Evolutionary conservation across 768 basidiomycete genomes (phyloP).

Genomic region (Arthromyces matolae): DNA sequence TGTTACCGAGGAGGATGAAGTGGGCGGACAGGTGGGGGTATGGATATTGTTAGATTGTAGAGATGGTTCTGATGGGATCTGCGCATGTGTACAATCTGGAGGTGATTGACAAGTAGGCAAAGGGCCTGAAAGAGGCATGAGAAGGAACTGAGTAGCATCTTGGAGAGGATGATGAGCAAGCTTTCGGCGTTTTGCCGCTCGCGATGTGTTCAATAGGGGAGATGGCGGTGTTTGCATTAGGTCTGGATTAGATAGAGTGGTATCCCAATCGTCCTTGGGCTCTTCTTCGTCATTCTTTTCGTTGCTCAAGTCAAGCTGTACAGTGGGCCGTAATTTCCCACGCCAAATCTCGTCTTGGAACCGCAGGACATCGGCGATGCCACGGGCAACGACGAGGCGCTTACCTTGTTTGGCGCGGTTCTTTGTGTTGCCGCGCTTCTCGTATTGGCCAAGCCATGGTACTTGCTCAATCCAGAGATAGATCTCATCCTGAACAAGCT

Average conservation of each 20-base stretch:
- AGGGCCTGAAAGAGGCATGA: constrained; percentile 49
- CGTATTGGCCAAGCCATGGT: constrained; percentile 69
- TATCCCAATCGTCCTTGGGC: neutral
- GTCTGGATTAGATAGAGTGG: neutral
- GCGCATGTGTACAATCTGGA: neutral
- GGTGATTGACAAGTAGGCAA: constrained; percentile 15
- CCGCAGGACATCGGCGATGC: constrained; percentile 64
- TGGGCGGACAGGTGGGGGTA: neutral
- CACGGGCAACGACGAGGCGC: constrained; percentile 61
- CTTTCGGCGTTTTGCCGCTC: constrained; percentile 16
- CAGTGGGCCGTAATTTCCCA: constrained; percentile 34
- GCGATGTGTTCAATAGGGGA: neutral
- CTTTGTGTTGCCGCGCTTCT: constrained; percentile 25
- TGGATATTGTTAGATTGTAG: neutral
- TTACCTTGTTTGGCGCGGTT: constrained; percentile 61
- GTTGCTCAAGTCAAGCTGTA: constrained; percentile 37
- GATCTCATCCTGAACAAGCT: constrained; percentile 56
- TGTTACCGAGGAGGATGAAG: neutral
- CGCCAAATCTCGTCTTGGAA: constrained; percentile 63
- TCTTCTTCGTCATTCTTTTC: constrained; percentile 21
- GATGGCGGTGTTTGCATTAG: neutral
- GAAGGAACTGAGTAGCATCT: constrained; percentile 52
- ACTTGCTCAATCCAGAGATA: constrained; percentile 58
- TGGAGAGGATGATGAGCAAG: constrained; percentile 26
- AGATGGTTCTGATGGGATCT: neutral